These are phyloP conservation scores for Ilyonectria destructans DNA, from an alignment of 2,329 filamentous ascomycete species.

Conservation along the genomic window DNA sequence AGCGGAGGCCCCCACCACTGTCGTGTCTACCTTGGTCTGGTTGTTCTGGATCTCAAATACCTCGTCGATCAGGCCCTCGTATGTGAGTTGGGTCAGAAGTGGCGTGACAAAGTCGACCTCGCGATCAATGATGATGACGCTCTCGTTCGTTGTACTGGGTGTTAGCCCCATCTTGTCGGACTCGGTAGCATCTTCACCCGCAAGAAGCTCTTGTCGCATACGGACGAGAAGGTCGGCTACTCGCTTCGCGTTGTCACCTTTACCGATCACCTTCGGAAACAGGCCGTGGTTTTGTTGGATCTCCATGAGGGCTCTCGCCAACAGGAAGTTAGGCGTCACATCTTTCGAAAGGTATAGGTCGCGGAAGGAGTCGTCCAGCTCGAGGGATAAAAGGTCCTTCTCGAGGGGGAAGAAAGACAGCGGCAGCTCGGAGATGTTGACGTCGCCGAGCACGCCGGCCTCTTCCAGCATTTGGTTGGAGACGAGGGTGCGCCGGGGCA, in stretches of 20 bases:
- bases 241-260: conserved; percentile 93
- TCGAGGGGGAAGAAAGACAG: conserved; percentile 94
- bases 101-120: conserved; percentile 95
- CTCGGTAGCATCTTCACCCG: conserved; percentile 81
- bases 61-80: conserved; percentile 96
- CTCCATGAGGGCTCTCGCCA: conserved; percentile 94
- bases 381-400: conserved; percentile 90
- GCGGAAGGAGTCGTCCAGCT: conserved; percentile 88
- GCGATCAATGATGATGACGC: conserved; percentile 93
- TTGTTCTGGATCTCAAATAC: conserved; percentile 93
- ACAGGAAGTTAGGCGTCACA: conserved; percentile 89
- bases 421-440: conserved; percentile 89
- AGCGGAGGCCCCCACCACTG: conserved; percentile 84
- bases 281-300: conserved; percentile 93
- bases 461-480: conserved; percentile 95
- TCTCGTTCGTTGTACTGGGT: conserved; percentile 91
- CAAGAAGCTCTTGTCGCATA: conserved; percentile 91
- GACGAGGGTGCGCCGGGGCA: conserved; percentile 91
- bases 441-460: conserved; percentile 92
- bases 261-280: conserved; percentile 94
- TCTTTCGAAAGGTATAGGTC: conserved; percentile 94
- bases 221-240: conserved; percentile 89
- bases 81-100: conserved; percentile 94
- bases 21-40: conserved; percentile 92
- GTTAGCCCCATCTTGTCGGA: conserved; percentile 78